Conservation (phyloP, 306 rosid species). For the Acacia confusa region DNA sequence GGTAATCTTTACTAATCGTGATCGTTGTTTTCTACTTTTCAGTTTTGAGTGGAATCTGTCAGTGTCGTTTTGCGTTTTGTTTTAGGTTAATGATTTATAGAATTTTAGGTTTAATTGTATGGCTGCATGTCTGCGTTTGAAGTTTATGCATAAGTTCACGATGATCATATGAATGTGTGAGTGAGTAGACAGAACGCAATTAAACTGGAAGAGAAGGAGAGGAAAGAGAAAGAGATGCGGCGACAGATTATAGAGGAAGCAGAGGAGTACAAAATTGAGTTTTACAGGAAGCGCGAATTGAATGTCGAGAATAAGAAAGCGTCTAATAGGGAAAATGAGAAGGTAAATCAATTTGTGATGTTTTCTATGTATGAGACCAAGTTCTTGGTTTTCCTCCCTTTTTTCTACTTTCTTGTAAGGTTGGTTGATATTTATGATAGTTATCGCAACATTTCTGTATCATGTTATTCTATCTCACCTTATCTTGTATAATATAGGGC, state of each 20-base stretch:
- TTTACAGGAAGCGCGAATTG: constrained; percentile 87
- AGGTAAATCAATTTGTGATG: constrained; percentile 47
- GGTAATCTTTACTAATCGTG: constrained; percentile 31
- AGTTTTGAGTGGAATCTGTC: background rate
- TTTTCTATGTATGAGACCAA: background rate
- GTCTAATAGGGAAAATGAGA: constrained; percentile 90
- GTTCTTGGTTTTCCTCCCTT: background rate
- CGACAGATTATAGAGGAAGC: constrained; percentile 88
- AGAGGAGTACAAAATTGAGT: constrained; percentile 75
- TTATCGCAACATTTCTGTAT: background rate
- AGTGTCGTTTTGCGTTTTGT: background rate
- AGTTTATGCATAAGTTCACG: background rate
- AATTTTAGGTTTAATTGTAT: background rate
- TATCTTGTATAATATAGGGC: background rate
- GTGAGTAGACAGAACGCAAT: constrained; percentile 78
- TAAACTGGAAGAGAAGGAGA: constrained; percentile 88
- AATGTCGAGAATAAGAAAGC: constrained; percentile 77
- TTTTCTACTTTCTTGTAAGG: background rate
- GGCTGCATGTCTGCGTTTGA: background rate
- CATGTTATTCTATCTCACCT: background rate
- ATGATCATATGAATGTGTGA: background rate
- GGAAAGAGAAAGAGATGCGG: constrained; percentile 83
- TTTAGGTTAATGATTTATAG: background rate
- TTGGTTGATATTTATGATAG: background rate
- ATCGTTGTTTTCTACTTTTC: background rate